phyloP scores from a whole-genome alignment of 148 eudicot genomes.

The Persicaria maculosa region DNA sequence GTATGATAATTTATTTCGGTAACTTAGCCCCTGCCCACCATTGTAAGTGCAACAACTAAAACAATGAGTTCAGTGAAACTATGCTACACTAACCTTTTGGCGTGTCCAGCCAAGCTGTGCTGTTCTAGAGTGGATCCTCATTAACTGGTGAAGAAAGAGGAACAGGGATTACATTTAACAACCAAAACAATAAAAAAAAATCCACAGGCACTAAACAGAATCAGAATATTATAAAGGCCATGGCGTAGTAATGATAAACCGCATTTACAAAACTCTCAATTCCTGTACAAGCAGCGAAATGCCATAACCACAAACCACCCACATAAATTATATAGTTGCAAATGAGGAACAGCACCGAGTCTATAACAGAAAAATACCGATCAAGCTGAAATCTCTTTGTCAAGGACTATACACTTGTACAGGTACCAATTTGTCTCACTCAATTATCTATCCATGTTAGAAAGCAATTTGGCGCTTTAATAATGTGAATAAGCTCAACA shows the following conservation, averaged over 20 bases:
- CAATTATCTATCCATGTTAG: background rate
- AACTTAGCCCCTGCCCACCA: background rate
- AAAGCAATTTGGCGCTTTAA: background rate
- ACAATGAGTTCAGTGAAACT: background rate
- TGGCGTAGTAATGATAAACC: background rate
- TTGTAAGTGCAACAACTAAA: background rate
- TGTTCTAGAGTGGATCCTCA: conserved; percentile 10
- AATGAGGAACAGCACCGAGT: background rate
- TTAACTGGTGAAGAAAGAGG: background rate
- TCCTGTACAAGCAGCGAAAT: background rate
- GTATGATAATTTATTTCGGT: background rate
- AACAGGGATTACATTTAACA: background rate
- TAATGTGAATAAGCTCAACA: too few relatives aligned
- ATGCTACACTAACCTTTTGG: conserved; percentile 6
- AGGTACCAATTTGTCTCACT: background rate
- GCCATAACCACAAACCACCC: background rate
- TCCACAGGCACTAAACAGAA: background rate
- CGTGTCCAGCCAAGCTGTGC: conserved; percentile 11
- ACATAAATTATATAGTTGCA: background rate
- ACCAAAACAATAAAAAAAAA: background rate
- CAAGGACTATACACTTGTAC: background rate
- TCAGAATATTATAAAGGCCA: background rate
- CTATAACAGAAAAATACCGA: background rate
- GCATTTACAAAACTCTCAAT: background rate
- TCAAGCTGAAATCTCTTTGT: background rate